Evolutionary conservation across 805 yeast genomes (phyloP).

Genomic region (Spathaspora boniae): DNA sequence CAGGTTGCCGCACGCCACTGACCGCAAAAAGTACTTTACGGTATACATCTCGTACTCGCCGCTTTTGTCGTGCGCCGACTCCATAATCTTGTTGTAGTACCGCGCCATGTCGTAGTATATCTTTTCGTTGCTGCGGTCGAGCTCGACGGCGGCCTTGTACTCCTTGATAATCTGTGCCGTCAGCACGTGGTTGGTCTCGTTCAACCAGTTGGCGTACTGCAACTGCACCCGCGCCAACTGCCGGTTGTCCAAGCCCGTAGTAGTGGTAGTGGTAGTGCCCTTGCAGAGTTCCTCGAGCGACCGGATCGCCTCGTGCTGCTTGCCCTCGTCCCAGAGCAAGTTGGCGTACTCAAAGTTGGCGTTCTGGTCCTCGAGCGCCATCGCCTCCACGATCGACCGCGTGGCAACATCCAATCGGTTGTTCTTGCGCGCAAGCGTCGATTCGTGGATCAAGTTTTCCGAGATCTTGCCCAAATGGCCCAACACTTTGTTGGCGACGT

Average conservation of each 20-base stretch:
- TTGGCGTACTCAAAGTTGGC: slow-evolving; percentile 77
- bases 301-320: slow-evolving; percentile 78
- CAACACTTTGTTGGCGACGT: slow-evolving; percentile 35
- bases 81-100: slow-evolving; percentile 74
- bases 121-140: slow-evolving; percentile 65
- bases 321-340: slow-evolving; percentile 86
- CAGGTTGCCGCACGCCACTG: slow-evolving; percentile 59
- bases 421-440: slow-evolving; percentile 64
- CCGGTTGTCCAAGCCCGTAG: slow-evolving; percentile 2
- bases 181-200: slow-evolving; percentile 77
- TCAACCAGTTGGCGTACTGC: slow-evolving; percentile 85
- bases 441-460: slow-evolving; percentile 54
- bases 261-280: slow-evolving; percentile 14
- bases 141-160: slow-evolving; percentile 54
- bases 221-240: slow-evolving; percentile 55
- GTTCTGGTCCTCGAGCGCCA: slow-evolving; percentile 36
- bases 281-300: slow-evolving; percentile 44
- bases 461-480: slow-evolving; percentile 35
- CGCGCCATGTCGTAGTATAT: slow-evolving; percentile 79
- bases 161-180: slow-evolving; percentile 69
- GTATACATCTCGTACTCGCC: slow-evolving; percentile 57
- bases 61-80: slow-evolving; percentile 48
- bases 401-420: slow-evolving; percentile 72
- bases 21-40: slow-evolving; percentile 52
- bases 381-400: slow-evolving; percentile 60